Percentiles rank a stretch among this genome's conserved stretches.
These are phyloP conservation scores for Saussurea involucrata DNA, from an alignment of 129 eudicot genomes.

Conservation along the genomic window DNA sequence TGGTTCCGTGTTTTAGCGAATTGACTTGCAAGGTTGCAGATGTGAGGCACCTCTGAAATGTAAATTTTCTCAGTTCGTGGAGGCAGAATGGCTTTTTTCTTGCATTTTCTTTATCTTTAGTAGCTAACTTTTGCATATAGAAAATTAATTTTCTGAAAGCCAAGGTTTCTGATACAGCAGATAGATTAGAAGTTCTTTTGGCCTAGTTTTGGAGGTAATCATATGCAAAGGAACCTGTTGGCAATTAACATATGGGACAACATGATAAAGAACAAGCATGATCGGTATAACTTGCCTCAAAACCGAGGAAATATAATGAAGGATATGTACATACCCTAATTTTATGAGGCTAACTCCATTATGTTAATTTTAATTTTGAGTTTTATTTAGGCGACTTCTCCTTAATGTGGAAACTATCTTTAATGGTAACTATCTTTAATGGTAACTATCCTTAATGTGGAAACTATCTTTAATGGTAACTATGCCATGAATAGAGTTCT, in stretches of 20 bases:
- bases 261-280: slow-evolving; percentile 11
- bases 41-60: background rate
- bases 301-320: background rate
- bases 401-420: background rate
- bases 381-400: background rate
- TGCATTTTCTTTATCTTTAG: background rate
- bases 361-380: background rate
- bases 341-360: background rate
- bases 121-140: background rate
- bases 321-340: background rate
- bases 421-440: background rate
- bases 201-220: slow-evolving; percentile 8
- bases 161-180: background rate
- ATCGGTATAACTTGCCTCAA: background rate
- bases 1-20: background rate
- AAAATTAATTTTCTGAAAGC: background rate
- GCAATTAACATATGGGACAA: slow-evolving; percentile 6
- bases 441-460: background rate
- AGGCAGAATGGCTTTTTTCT: background rate
- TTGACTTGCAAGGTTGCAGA: slow-evolving; percentile 1
- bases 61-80: background rate
- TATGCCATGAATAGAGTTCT: background rate
- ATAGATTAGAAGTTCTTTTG: background rate
- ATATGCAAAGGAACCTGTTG: background rate
- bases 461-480: background rate